Conservation (phyloP, 2,329 filamentous ascomycete species). For the Ascosphaera apis region DNA sequence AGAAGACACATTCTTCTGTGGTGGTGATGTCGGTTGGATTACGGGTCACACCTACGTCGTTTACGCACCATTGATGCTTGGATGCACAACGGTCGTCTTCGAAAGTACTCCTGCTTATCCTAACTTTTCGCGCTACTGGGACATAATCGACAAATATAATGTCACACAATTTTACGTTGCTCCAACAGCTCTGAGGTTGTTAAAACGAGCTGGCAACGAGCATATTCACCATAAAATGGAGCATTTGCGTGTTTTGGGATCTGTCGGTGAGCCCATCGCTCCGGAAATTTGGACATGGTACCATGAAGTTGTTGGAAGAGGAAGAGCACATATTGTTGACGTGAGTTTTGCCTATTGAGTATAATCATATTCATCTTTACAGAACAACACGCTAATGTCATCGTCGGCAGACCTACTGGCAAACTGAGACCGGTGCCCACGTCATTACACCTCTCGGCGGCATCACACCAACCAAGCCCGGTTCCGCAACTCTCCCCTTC, state of each 20-base stretch:
- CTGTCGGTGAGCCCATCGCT: conserved; percentile 91
- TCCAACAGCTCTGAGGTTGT: conserved; percentile 70
- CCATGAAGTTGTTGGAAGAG: conserved; percentile 80
- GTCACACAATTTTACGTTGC: conserved; percentile 98
- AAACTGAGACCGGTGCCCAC: conserved; percentile 94
- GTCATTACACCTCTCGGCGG: conserved; percentile 86
- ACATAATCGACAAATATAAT: conserved; percentile 83
- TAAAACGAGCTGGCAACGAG: conserved; percentile 89
- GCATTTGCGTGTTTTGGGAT: conserved; percentile 70
- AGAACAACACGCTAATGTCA: conserved; percentile 3
- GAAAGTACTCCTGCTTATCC: conserved; percentile 96
- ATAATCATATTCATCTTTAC: neutral
- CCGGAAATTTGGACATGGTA: conserved; percentile 99
- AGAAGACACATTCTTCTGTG: conserved; percentile 85
- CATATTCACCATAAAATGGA: conserved; percentile 80
- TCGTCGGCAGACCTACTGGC: conserved; percentile 72
- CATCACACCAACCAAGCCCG: conserved; percentile 88
- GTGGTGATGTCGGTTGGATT: conserved; percentile 97
- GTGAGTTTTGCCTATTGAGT: conserved; percentile 33
- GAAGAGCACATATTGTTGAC: conserved; percentile 81
- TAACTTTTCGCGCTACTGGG: conserved; percentile 96
- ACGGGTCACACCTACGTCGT: conserved; percentile 97
- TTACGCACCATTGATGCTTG: conserved; percentile 79
- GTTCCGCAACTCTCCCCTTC: conserved; percentile 86
- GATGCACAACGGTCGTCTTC: conserved; percentile 87